These are phyloP conservation scores for Phytophthora uliginosa DNA, from an alignment of 352 stramenopile species.

Conservation along the genomic window DNA sequence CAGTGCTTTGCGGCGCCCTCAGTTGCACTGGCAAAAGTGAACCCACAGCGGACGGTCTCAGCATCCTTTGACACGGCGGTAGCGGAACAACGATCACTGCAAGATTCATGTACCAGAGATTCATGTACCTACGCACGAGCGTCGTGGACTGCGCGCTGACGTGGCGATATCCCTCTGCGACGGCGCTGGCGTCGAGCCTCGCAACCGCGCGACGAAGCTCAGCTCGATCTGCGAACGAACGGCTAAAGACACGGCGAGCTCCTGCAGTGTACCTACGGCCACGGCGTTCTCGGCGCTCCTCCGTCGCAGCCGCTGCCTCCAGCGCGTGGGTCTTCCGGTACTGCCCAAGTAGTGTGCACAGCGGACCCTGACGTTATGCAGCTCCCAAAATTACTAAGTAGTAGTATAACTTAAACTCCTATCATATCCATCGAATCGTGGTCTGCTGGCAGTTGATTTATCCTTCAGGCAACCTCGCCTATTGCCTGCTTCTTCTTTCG, in stretches of 20 bases:
- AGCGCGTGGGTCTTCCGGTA: no score
- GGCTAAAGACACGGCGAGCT: background rate
- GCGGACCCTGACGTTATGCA: no score
- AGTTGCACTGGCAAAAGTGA: slow-evolving; percentile 1
- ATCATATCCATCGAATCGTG: no score
- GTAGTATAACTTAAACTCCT: no score
- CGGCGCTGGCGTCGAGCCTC: slow-evolving; percentile 1
- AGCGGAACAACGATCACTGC: background rate
- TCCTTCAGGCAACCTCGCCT: no score
- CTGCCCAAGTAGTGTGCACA: background rate
- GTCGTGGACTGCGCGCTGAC: background rate
- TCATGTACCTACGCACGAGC: background rate
- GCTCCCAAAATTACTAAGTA: no score
- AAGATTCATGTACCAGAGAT: background rate
- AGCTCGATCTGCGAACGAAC: slow-evolving; percentile 5
- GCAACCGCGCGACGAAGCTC: slow-evolving; percentile 17
- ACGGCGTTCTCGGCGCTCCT: background rate
- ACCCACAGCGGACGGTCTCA: slow-evolving; percentile 5
- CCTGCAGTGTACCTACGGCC: background rate
- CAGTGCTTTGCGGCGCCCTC: background rate
- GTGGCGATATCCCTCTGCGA: slow-evolving; percentile 23
- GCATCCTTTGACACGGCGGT: background rate
- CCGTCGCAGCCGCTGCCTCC: background rate
- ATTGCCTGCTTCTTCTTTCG: no score
- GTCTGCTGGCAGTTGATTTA: no score